Percentiles rank a stretch among this genome's conserved stretches.
Conservation (phyloP, 2,329 filamentous ascomycete species). For the Eurotiales sp. region DNA sequence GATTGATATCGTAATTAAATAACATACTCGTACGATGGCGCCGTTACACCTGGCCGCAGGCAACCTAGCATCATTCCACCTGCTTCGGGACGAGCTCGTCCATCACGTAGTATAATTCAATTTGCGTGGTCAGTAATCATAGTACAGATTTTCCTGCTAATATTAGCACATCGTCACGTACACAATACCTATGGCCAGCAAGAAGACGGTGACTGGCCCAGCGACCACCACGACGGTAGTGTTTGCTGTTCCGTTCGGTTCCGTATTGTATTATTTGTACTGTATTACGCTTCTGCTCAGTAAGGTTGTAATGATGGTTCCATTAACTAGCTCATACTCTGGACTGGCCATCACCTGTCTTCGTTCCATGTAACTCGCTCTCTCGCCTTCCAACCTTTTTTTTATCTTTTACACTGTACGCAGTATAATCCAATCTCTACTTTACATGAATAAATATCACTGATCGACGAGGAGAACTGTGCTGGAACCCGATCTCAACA, state of each 20-base stretch:
- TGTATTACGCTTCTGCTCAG: neutral
- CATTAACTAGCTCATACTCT: constrained; percentile 1
- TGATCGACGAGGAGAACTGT: neutral
- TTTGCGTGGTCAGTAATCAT: no score
- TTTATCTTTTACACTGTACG: neutral
- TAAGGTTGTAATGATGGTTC: no score
- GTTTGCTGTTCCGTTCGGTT: no score
- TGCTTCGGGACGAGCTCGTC: neutral
- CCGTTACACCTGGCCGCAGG: constrained; percentile 4
- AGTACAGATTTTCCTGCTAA: no score
- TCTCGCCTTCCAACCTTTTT: constrained; percentile 1
- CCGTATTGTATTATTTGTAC: neutral
- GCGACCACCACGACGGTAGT: no score
- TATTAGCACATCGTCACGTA: no score
- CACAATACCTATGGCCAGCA: no score
- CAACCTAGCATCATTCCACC: neutral
- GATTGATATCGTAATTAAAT: constrained; percentile 2
- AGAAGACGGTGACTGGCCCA: no score
- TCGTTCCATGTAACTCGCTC: constrained; percentile 10
- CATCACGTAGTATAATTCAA: neutral
- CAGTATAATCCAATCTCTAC: neutral
- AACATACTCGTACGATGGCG: constrained; percentile 8
- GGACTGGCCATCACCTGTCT: neutral
- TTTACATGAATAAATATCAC: neutral
- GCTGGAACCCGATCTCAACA: no score